Conservation (phyloP, 306 rosid species). For the Calophaca sinica region DNA sequence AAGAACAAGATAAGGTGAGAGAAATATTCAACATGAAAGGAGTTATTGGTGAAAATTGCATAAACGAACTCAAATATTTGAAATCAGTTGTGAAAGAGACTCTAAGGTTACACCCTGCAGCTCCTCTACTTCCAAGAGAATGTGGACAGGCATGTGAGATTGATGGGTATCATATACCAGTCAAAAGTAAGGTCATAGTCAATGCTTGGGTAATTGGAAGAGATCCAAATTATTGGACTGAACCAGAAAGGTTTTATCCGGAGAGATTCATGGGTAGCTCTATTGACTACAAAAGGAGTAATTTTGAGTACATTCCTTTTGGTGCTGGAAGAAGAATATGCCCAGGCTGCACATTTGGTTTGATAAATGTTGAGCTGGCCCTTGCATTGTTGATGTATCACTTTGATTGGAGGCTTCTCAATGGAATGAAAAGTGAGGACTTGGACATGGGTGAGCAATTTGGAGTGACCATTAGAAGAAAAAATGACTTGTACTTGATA, state of each 20-base stretch:
- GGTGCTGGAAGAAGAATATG: constrained; percentile 57
- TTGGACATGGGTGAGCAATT: constrained; percentile 43
- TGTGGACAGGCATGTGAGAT: no score
- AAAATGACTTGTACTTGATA: constrained; percentile 16
- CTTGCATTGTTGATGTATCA: constrained; percentile 42
- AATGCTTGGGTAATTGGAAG: no score
- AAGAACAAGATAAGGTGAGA: constrained; percentile 24
- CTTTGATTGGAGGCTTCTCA: constrained; percentile 46
- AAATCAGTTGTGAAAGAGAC: constrained; percentile 50
- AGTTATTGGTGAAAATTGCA: constrained; percentile 19
- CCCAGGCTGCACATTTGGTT: constrained; percentile 23
- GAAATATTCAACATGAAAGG: constrained; percentile 5
- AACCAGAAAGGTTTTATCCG: no score
- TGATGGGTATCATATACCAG: no score
- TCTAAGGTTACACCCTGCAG: constrained; percentile 45
- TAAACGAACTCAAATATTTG: constrained; percentile 40
- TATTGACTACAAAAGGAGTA: constrained; percentile 30
- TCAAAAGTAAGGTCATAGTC: no score
- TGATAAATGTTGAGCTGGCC: constrained; percentile 19
- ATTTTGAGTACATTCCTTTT: constrained; percentile 52
- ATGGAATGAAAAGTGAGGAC: constrained; percentile 33
- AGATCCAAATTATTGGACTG: no score
- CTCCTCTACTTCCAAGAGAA: constrained; percentile 33
- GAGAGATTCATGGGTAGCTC: constrained; percentile 40
- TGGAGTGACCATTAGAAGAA: neutral